A percentile compares a stretch with the other conserved stretches of the same genome.
Conservation (phyloP, 169 alveolate species). For the Cryptosporidium andersoni region DNA sequence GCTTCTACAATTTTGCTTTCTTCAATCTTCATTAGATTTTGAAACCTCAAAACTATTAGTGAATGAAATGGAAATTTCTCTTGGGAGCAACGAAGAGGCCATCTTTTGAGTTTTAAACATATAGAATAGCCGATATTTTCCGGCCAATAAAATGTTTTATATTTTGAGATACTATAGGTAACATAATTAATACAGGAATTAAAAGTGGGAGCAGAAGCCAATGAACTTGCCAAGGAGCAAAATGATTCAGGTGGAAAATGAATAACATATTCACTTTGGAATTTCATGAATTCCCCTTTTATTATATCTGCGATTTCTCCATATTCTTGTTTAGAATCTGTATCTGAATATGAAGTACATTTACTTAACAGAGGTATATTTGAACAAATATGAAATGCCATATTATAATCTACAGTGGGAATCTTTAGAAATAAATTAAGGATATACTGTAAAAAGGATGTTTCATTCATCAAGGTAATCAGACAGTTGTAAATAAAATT, state of each 20-base stretch:
- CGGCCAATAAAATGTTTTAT: conserved; percentile 17
- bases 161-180: not conserved
- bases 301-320: conserved; percentile 25
- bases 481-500: conserved; percentile 11
- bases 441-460: no score
- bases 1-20: not conserved
- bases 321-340: not conserved
- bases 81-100: conserved; percentile 36
- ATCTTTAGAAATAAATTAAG: no score
- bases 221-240: no score
- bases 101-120: conserved; percentile 21
- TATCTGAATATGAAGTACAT: not conserved
- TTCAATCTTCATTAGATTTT: conserved; percentile 1
- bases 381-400: not conserved
- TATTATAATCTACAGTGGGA: no score
- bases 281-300: conserved; percentile 17
- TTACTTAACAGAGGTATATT: not conserved
- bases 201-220: no score
- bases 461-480: not conserved
- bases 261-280: conserved; percentile 24
- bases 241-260: not conserved
- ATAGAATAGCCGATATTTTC: conserved; percentile 8
- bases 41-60: conserved; percentile 1
- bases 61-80: conserved; percentile 42
- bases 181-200: not conserved